These are phyloP conservation scores for Claviceps capensis DNA, from an alignment of 2,329 filamentous ascomycete genomes.

Conservation along the genomic window DNA sequence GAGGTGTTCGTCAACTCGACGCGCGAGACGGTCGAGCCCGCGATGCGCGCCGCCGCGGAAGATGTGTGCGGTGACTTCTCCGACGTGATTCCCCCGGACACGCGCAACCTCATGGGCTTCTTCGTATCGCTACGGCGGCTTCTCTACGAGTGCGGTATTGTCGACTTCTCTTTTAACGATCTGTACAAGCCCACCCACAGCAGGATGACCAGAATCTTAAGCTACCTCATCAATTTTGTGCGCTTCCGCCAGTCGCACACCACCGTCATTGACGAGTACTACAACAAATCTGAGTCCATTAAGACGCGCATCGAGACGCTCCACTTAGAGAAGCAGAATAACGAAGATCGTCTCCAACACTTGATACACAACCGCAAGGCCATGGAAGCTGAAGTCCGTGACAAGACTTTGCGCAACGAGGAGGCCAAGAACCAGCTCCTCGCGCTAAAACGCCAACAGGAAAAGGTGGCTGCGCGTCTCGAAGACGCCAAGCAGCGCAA, in stretches of 20 bases:
- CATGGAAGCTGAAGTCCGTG: slow-evolving; percentile 68
- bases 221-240: slow-evolving; percentile 97
- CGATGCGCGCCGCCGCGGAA: slow-evolving; percentile 84
- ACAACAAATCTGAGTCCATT: slow-evolving; percentile 76
- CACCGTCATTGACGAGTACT: slow-evolving; percentile 77
- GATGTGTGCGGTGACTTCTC: slow-evolving; percentile 73
- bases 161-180: slow-evolving; percentile 87
- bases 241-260: slow-evolving; percentile 92
- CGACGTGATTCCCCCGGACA: slow-evolving; percentile 77
- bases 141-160: slow-evolving; percentile 76
- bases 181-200: slow-evolving; percentile 83
- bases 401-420: slow-evolving; percentile 77
- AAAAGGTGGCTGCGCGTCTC: slow-evolving; percentile 67
- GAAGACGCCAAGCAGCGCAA: slow-evolving; percentile 77
- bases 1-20: slow-evolving; percentile 89
- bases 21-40: slow-evolving; percentile 83
- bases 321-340: slow-evolving; percentile 74
- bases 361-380: slow-evolving; percentile 68
- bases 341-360: slow-evolving; percentile 65
- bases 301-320: slow-evolving; percentile 80
- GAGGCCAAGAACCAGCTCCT: slow-evolving; percentile 72
- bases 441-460: slow-evolving; percentile 69
- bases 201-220: slow-evolving; percentile 87
- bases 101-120: slow-evolving; percentile 90
- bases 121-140: slow-evolving; percentile 72